phyloP scores from a whole-genome alignment of 2,329 filamentous ascomycete species.

The Colletotrichum sp. region DNA sequence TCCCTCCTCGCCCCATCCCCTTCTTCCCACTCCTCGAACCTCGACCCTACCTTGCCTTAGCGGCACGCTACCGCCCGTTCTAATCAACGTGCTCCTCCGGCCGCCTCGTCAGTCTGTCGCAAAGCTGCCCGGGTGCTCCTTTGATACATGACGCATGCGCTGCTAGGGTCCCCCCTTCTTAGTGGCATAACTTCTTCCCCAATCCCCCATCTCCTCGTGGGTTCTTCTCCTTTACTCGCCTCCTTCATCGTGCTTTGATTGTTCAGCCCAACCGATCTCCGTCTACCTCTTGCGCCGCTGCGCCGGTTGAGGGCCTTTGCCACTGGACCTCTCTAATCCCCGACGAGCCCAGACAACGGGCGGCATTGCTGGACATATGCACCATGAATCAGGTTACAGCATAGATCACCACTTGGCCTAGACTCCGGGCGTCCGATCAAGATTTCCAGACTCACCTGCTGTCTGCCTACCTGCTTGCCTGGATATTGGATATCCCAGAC shows the following conservation, averaged over 20 bases:
- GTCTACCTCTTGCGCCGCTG: not conserved
- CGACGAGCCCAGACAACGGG: conserved; percentile 20
- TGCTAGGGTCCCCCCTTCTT: conserved; percentile 21
- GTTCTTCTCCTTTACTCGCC: conserved; percentile 6
- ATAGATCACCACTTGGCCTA: conserved; percentile 23
- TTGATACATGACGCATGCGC: conserved; percentile 23
- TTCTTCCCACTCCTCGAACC: not conserved
- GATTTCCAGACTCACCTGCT: not conserved
- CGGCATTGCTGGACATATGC: conserved; percentile 38
- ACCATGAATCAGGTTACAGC: conserved; percentile 28
- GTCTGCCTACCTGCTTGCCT: not conserved
- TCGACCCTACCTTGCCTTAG: not conserved
- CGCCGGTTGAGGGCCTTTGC: conserved; percentile 1
- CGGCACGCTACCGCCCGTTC: conserved; percentile 13
- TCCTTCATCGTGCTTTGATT: not conserved
- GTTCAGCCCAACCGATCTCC: not conserved
- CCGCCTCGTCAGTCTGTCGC: conserved; percentile 19
- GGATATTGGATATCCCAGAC: not conserved
- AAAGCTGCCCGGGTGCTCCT: conserved; percentile 21
- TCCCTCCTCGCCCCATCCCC: not conserved
- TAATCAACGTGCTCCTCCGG: conserved; percentile 12
- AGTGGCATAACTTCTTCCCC: conserved; percentile 16
- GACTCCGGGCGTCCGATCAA: conserved; percentile 14
- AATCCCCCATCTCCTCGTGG: conserved; percentile 12
- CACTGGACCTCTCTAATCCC: not conserved